Evolutionary conservation across 2,329 filamentous ascomycete genomes (phyloP).

Genomic region (Fusarium pseudonygamai): DNA sequence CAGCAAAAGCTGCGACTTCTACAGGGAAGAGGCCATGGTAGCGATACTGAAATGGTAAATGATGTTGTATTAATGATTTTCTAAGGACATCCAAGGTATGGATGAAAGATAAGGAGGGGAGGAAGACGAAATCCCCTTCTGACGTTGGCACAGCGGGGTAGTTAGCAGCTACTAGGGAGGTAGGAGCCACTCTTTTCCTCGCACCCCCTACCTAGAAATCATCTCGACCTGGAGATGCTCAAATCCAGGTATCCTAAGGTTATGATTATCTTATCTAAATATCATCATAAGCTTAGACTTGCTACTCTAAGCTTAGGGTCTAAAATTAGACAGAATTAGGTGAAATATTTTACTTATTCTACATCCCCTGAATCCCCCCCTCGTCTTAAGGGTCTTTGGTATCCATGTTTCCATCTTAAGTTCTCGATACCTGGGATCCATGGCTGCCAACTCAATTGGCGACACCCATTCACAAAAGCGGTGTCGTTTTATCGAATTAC

Average conservation of each 20-base stretch:
- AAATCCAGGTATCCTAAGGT: not conserved
- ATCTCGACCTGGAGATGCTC: not conserved
- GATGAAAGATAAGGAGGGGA: slow-evolving; percentile 27
- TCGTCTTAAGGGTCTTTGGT: not conserved
- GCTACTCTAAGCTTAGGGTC: not conserved
- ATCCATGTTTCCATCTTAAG: not conserved
- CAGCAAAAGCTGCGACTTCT: slow-evolving; percentile 64
- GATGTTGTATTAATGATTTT: slow-evolving; percentile 15
- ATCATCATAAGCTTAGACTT: not conserved
- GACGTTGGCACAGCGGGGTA: slow-evolving; percentile 43
- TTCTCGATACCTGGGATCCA: not conserved
- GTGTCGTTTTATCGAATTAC: slow-evolving; percentile 41
- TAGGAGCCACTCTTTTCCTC: not conserved
- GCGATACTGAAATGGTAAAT: slow-evolving; percentile 14
- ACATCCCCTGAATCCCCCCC: not conserved
- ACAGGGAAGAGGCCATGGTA: slow-evolving; percentile 59
- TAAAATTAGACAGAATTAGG: not conserved
- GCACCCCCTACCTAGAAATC: not conserved
- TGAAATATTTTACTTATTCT: not conserved
- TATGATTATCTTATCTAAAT: not conserved
- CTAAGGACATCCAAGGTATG: slow-evolving; percentile 28
- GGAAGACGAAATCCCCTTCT: slow-evolving; percentile 25
- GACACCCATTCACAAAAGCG: slow-evolving; percentile 29
- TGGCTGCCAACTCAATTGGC: slow-evolving; percentile 11
- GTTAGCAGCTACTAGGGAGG: not conserved